phyloP scores from a whole-genome alignment of 495 filamentous ascomycete species.

The Xylaria curta region DNA sequence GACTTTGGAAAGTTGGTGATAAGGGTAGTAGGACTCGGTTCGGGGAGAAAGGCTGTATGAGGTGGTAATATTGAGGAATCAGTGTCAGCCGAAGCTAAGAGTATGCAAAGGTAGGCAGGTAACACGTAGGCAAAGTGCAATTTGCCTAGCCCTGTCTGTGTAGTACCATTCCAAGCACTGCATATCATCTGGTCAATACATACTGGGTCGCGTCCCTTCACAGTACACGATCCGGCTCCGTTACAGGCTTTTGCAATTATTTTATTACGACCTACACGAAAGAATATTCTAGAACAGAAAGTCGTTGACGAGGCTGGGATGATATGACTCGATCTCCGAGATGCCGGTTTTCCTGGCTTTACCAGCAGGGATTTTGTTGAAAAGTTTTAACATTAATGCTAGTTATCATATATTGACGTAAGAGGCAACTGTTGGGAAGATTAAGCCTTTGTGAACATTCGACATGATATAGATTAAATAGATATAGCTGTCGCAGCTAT shows the following conservation, averaged over 20 bases:
- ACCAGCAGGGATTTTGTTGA: not conserved
- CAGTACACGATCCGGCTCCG: not conserved
- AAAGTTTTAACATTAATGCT: not conserved
- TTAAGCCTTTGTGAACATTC: too few species aligned
- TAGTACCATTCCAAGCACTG: not conserved
- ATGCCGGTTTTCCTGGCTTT: not conserved
- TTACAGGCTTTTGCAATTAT: not conserved
- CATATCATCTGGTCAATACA: not conserved
- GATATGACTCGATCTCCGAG: not conserved
- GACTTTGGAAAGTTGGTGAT: too few species aligned
- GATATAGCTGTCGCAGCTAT: not conserved
- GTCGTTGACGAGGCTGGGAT: not conserved
- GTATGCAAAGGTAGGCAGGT: not conserved
- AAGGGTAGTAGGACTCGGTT: not conserved
- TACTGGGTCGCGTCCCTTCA: not conserved
- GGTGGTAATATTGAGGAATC: not conserved
- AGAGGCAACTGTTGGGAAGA: too few species aligned
- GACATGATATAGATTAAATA: not conserved
- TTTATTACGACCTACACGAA: not conserved
- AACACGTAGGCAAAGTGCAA: not conserved
- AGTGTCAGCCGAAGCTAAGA: not conserved
- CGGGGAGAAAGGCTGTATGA: not conserved
- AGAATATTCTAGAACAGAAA: not conserved
- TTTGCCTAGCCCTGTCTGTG: not conserved
- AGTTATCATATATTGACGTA: not conserved